Evolutionary conservation across 1,139 yeast species (phyloP).

Genomic region (Kazachstania sp.): DNA sequence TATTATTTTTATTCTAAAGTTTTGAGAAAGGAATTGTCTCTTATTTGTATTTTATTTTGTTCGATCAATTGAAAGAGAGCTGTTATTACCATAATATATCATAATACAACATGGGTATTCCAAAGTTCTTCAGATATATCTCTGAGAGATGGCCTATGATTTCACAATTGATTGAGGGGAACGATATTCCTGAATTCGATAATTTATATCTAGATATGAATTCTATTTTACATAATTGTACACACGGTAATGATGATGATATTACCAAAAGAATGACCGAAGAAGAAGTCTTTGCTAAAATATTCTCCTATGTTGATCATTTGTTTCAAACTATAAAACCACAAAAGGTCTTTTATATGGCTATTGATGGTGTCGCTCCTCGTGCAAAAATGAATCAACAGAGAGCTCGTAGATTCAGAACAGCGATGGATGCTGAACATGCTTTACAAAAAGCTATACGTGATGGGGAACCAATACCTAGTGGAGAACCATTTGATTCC

Average conservation of each 20-base stretch:
- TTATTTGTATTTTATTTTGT: not conserved
- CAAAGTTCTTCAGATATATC: conserved; percentile 91
- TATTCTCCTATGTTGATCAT: conserved; percentile 91
- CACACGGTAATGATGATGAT: conserved; percentile 67
- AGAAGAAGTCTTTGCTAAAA: conserved; percentile 88
- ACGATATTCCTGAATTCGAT: conserved; percentile 88
- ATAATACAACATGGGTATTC: conserved; percentile 60
- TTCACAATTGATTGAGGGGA: conserved; percentile 76
- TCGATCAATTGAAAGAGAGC: not conserved
- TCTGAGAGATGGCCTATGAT: conserved; percentile 99
- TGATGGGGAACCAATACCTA: conserved; percentile 41
- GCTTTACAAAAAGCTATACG: conserved; percentile 44
- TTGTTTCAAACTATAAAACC: conserved; percentile 83
- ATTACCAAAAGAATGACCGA: conserved; percentile 60
- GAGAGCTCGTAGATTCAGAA: conserved; percentile 90
- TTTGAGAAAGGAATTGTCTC: not conserved
- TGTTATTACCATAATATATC: not conserved
- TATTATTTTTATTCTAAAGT: not conserved
- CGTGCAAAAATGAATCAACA: conserved; percentile 99
- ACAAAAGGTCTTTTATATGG: conserved; percentile 83
- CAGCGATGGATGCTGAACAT: conserved; percentile 89
- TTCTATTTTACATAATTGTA: conserved; percentile 89
- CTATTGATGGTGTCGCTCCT: conserved; percentile 99
- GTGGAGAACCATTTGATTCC: conserved; percentile 79
- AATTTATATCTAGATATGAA: conserved; percentile 95